Evolutionary conservation across 2,329 filamentous ascomycete genomes (phyloP).

Genomic region (Trichoderma sp.): DNA sequence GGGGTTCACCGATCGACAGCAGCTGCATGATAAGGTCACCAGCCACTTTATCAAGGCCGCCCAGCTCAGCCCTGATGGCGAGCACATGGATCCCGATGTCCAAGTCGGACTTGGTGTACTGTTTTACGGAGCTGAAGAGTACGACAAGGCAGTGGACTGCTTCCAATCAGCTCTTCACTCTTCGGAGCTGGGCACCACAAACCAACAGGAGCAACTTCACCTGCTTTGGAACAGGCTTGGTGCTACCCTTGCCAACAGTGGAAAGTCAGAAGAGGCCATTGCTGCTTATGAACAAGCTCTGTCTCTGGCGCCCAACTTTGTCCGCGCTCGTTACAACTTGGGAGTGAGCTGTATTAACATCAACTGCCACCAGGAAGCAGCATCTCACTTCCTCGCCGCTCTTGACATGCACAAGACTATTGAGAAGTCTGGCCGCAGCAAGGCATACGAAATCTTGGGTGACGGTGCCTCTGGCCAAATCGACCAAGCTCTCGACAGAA

Average conservation of each 20-base stretch:
- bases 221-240: conserved; percentile 97
- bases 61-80: conserved; percentile 86
- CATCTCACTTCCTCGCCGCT: conserved; percentile 87
- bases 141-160: conserved; percentile 98
- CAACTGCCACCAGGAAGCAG: conserved; percentile 90
- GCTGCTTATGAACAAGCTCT: conserved; percentile 94
- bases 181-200: conserved; percentile 80
- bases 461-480: conserved; percentile 47
- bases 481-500: conserved; percentile 79
- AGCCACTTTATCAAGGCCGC: conserved; percentile 90
- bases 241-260: conserved; percentile 92
- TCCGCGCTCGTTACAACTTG: conserved; percentile 94
- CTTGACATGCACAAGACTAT: conserved; percentile 95
- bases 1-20: conserved; percentile 90
- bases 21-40: conserved; percentile 88
- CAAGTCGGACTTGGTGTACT: conserved; percentile 96
- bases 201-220: conserved; percentile 84
- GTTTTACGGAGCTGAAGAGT: conserved; percentile 97
- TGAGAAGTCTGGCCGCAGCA: conserved; percentile 80
- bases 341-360: conserved; percentile 98
- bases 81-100: conserved; percentile 97
- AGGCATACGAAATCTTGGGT: conserved; percentile 80
- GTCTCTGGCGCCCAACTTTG: conserved; percentile 90
- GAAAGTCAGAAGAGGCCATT: conserved; percentile 92
- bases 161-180: conserved; percentile 89